These are phyloP conservation scores for Xerophyta viscosa DNA, from an alignment of 106 monocot genomes.

Conservation along the genomic window DNA sequence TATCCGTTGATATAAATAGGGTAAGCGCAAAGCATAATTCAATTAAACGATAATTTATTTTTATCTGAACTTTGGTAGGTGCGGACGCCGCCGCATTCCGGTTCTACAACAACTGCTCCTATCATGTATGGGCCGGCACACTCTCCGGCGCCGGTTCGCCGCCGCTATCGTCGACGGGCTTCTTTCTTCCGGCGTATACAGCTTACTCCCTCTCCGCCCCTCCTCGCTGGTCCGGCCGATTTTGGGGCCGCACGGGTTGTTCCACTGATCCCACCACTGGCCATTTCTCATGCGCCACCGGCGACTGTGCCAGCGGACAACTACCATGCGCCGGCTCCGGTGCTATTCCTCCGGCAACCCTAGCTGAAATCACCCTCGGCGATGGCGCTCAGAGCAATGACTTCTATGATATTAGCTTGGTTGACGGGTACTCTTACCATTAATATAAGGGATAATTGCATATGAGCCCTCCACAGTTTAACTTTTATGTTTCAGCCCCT, in stretches of 20 bases:
- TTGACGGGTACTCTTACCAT: no score
- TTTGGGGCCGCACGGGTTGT: slow-evolving; percentile 17
- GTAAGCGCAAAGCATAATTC: no score
- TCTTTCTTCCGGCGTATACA: slow-evolving; percentile 16
- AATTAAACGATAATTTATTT: background rate
- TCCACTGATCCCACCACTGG: slow-evolving; percentile 6
- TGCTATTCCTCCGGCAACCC: slow-evolving; percentile 14
- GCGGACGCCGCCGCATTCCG: slow-evolving; percentile 9
- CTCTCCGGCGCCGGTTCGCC: slow-evolving; percentile 20
- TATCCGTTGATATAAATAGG: background rate
- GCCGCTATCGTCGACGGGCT: slow-evolving; percentile 30
- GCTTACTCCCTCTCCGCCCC: slow-evolving; percentile 20
- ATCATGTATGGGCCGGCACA: slow-evolving; percentile 37
- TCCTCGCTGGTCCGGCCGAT: slow-evolving; percentile 38
- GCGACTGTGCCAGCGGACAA: slow-evolving; percentile 16
- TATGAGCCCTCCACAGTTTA: no score
- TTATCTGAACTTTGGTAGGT: background rate
- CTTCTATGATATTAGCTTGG: slow-evolving; percentile 16
- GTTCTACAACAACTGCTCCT: slow-evolving; percentile 40
- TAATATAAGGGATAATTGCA: no score
- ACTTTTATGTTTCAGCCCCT: no score
- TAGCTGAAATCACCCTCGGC: slow-evolving; percentile 34
- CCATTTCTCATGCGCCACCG: slow-evolving; percentile 10
- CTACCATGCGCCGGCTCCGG: slow-evolving; percentile 18
- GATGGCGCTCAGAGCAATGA: slow-evolving; percentile 13